phyloP scores from a whole-genome alignment of 768 basidiomycete genomes.

The Pleurotus citrinopileatus region DNA sequence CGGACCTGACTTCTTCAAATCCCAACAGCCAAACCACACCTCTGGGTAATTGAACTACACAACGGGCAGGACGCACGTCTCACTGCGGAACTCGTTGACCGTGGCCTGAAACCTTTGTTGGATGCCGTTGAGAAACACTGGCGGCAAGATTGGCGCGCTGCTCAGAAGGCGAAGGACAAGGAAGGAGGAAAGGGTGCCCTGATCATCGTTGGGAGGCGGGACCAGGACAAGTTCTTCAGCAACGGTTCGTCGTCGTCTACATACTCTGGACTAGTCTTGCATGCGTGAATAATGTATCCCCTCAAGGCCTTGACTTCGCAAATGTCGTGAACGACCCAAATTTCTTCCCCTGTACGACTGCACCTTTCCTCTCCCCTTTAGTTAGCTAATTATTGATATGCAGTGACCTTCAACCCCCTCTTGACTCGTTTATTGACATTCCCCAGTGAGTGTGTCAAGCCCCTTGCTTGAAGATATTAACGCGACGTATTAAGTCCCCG shows the following conservation, averaged over 20 bases:
- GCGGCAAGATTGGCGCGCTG: conserved; percentile 49
- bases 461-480: too few relatives aligned
- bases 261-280: too few relatives aligned
- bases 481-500: too few relatives aligned
- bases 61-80: conserved; percentile 76
- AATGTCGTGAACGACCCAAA: conserved; percentile 47
- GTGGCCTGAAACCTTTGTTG: conserved; percentile 66
- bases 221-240: conserved; percentile 88
- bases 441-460: conserved; percentile 69
- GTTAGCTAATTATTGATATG: conserved; percentile 1
- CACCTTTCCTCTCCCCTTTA: conserved; percentile 1
- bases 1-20: neutral
- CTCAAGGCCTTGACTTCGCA: conserved; percentile 61
- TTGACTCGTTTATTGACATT: conserved; percentile 67
- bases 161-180: conserved; percentile 40
- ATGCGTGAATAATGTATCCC: neutral
- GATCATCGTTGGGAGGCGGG: conserved; percentile 70
- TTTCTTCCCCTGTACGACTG: conserved; percentile 60
- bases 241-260: conserved; percentile 51
- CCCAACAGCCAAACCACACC: conserved; percentile 46
- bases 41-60: conserved; percentile 82
- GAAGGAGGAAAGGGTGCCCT: conserved; percentile 64
- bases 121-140: conserved; percentile 74
- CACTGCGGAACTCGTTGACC: conserved; percentile 52
- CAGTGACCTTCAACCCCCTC: conserved; percentile 76